Evolutionary conservation across 495 filamentous ascomycete genomes (phyloP), one percentile per base, ranked within the genome.

Genomic region (Apodospora peruviana): DNA sequence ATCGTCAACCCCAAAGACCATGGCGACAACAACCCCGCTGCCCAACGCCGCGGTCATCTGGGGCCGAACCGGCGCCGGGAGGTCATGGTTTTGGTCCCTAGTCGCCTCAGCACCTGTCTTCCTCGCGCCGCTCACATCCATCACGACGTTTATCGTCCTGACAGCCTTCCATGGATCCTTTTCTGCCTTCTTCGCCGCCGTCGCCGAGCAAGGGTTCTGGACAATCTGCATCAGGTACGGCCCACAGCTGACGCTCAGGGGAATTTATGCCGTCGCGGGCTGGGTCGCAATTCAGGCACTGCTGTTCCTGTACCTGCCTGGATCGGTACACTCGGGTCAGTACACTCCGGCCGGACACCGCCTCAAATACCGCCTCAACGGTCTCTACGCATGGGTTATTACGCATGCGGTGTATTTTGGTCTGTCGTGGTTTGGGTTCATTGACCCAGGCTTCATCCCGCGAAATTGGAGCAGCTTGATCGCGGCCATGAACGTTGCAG

Each of bases 381-480:
- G 72, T 9, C 45, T 74, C 12, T 51, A 55, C 5, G 71, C 72
- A 16, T 75, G 71, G 71, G 45, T 55, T 10, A 39, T 72, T 11
- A 72, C 71, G 1, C 68, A 73, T 48, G 5, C 53, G 16, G 43
- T 67, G 12, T 65, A 60, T 23, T 40, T 60, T 1, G 41, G 40
- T 5, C 56, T 51, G 0, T 50, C 55, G 18, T 41, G 53, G 3
- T 21, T 48, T 24, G 67, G 70, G 4, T 19, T 65, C 1, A 16
- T 74, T 14, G 64, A 75, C 48, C 62, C 65, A 14, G 68, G 71
- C 5, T 61, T 68, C 38, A 64, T 75, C 24, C 68, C 71, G 7
- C 70, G 61, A 22, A 57, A 74, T 45, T 75, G 69, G 69, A 52
- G 62, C 40, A 61, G 66, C 8, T 57, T 75, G 47, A 54, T 73